These are phyloP conservation scores for Botrytis elliptica DNA, from an alignment of 2,329 filamentous ascomycete genomes.

Conservation along the genomic window DNA sequence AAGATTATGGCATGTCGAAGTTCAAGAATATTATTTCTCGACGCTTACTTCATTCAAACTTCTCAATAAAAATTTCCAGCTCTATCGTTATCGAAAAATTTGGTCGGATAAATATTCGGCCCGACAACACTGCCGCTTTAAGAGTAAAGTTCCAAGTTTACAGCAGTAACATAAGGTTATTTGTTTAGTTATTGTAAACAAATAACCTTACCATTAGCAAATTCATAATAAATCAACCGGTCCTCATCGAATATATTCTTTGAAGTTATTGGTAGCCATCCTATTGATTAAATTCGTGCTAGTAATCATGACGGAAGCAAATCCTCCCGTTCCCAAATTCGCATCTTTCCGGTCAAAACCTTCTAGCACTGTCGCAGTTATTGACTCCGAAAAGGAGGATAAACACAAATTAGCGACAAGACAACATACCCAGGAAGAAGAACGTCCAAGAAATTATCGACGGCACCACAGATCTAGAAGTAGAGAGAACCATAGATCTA, in stretches of 20 bases:
- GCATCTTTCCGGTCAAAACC: conserved; percentile 66
- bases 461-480: conserved; percentile 18
- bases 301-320: conserved; percentile 32
- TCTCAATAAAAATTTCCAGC: conserved; percentile 21
- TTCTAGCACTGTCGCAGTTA: conserved; percentile 19
- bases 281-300: not conserved
- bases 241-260: not conserved
- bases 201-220: not conserved
- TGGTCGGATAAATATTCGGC: conserved; percentile 16
- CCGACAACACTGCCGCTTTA: conserved; percentile 14
- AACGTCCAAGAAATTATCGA: conserved; percentile 8
- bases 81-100: conserved; percentile 23
- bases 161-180: too few relatives aligned
- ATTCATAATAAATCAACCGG: not conserved
- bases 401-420: conserved; percentile 23
- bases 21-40: conserved; percentile 14
- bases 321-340: conserved; percentile 62
- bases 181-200: not conserved
- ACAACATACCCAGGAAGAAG: conserved; percentile 8
- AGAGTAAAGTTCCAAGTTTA: not conserved
- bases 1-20: conserved; percentile 25
- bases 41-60: conserved; percentile 17
- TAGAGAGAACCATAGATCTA: conserved; percentile 11
- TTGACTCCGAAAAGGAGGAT: conserved; percentile 22
- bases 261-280: not conserved